Base-by-base conservation (phyloP, 495 filamentous ascomycete species). In the Sabuloglossum arenarium region DNA sequence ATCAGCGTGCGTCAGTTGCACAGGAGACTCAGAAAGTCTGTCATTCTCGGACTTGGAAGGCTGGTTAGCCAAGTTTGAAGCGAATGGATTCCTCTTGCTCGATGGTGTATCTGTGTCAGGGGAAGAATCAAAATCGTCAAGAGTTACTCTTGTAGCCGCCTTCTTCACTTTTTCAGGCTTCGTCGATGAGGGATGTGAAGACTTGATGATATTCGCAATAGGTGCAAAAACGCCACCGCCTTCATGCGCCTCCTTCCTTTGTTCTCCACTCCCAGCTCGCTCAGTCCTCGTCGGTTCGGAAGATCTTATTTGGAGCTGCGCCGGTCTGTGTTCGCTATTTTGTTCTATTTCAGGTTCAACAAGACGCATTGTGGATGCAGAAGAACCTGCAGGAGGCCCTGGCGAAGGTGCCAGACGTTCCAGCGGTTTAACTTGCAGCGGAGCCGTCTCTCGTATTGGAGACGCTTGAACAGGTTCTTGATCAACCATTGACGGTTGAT, bases 1-100 rank as follows among this genome's bases (percentile, higher is more conserved):
- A 24, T 64, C 69, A 23, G 73, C 64, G 11, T 77, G 80, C 9
- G 85, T 86, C 19, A 86, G 73, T 59, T 85, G 73, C 16, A 88
- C 77, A 12, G 88, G 88, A 6, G 86, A 91, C 62, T 90, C 88
- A 0, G 85, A 82, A 56, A 81, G 65, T 12, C 75, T 71, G 59
- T 80, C 73, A 60, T 63, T 52, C 27, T 60, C 55, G 28, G 62
- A 43, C 14, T 61, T 59, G 4, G 47, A n/a, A 29, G 51, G 24
- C 34, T 51, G 14, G 29, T 58, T 60, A 59, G 34, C 57, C 43
- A 10, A 9, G 11, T 51, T 29, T 14, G 47, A 51, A 27, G 47
- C 23, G 12, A 51, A 29, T 23, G 47, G 19, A 24, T 57, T 60
- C 53, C 21, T 63, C 43, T 19, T 59, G 23, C 24, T 53, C 5